A percentile compares a stretch with the other conserved stretches of the same genome.
phyloP scores from a whole-genome alignment of 2,329 filamentous ascomycete genomes.

The Coniochaeta pulveracea region DNA sequence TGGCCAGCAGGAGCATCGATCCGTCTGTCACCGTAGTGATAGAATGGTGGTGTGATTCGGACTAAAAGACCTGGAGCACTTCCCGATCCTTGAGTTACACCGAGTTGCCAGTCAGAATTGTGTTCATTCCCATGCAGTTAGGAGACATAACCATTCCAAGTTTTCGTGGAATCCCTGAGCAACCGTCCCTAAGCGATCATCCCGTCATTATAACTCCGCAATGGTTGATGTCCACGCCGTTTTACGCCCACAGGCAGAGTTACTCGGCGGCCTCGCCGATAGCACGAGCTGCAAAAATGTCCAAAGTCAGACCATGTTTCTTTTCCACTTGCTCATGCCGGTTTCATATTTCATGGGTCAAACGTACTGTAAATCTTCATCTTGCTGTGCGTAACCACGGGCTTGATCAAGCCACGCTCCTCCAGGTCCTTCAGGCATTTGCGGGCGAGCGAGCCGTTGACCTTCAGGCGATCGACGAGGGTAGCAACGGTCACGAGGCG shows the following conservation, averaged over 20 bases:
- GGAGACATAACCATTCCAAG: constrained; percentile 19
- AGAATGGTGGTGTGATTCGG: constrained; percentile 19
- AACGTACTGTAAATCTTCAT: constrained; percentile 90
- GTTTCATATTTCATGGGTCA: background rate
- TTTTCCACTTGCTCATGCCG: constrained; percentile 3
- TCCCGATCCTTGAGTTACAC: constrained; percentile 23
- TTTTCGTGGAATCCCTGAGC: constrained; percentile 15
- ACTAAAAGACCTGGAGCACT: constrained; percentile 21
- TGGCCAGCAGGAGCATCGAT: too few species aligned
- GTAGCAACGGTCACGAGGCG: constrained; percentile 97
- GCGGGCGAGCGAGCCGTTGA: constrained; percentile 95
- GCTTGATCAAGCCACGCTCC: constrained; percentile 98
- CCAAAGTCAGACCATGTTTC: constrained; percentile 18
- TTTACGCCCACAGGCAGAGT: constrained; percentile 16
- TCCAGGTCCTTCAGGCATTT: constrained; percentile 84
- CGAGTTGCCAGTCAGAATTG: constrained; percentile 13
- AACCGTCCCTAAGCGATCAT: constrained; percentile 15
- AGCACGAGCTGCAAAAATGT: constrained; percentile 39
- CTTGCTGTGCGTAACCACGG: constrained; percentile 91
- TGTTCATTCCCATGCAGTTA: constrained; percentile 15
- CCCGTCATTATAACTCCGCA: constrained; percentile 4
- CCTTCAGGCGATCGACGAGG: constrained; percentile 99
- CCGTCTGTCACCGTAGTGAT: constrained; percentile 6
- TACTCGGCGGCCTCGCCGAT: constrained; percentile 41
- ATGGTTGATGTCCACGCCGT: constrained; percentile 10